Percentiles rank a stretch among this genome's conserved stretches.
Evolutionary conservation across 352 stramenopile species (phyloP).

Genomic region (Phytophthora sansomeana): DNA sequence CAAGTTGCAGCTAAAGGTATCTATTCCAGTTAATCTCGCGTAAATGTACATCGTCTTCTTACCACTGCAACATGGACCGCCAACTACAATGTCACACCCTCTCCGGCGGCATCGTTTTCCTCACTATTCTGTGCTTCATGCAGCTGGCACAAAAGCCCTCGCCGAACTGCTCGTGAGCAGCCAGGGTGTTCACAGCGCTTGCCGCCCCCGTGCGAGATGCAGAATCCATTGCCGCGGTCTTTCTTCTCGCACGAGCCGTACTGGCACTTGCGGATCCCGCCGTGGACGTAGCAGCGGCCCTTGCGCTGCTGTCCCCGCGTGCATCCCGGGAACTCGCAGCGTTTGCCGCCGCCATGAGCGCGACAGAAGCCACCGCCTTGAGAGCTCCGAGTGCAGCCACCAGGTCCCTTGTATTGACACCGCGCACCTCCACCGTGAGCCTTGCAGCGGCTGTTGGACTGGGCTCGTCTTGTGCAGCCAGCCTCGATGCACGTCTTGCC

Average conservation of each 20-base stretch:
- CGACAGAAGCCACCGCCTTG: conserved; percentile 85
- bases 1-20: conserved; percentile 8
- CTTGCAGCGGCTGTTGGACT: conserved; percentile 89
- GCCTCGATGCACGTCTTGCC: conserved; percentile 81
- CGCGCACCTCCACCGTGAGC: conserved; percentile 75
- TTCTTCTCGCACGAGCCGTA: conserved; percentile 84
- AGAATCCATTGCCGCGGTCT: conserved; percentile 83
- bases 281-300: conserved; percentile 85
- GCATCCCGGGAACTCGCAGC: conserved; percentile 79
- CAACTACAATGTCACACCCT: conserved; percentile 28
- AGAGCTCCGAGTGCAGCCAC: conserved; percentile 73
- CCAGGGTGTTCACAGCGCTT: conserved; percentile 63
- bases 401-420: conserved; percentile 68
- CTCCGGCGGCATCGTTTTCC: conserved; percentile 11
- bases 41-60: conserved; percentile 33
- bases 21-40: conserved; percentile 27
- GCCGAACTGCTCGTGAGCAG: conserved; percentile 63
- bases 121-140: conserved; percentile 43
- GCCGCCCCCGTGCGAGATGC: conserved; percentile 75
- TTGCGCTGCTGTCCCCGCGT: conserved; percentile 82
- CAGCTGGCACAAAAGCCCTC: conserved; percentile 64
- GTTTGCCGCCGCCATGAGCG: conserved; percentile 82
- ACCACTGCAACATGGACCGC: conserved; percentile 23
- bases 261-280: conserved; percentile 85
- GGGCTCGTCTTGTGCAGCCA: conserved; percentile 66